phyloP scores from a whole-genome alignment of 2,329 filamentous ascomycete species.

The Verruconis gallopava region DNA sequence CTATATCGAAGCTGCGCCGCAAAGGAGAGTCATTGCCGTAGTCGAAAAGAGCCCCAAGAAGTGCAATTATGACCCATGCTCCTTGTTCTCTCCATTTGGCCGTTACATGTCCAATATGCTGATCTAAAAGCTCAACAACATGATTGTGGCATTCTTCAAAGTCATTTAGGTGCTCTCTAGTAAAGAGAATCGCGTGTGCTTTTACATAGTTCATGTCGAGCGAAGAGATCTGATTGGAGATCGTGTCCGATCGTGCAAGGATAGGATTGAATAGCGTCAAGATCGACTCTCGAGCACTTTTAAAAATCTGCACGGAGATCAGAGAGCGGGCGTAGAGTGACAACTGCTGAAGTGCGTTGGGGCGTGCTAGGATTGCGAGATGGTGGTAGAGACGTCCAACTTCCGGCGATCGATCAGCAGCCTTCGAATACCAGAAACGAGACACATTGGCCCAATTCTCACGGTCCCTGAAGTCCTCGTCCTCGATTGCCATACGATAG shows the following conservation, averaged over 20 bases:
- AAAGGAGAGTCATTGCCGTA: slow-evolving; percentile 42
- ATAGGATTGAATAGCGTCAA: slow-evolving; percentile 51
- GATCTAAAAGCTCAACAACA: slow-evolving; percentile 43
- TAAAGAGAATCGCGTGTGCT: slow-evolving; percentile 52
- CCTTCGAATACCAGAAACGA: slow-evolving; percentile 72
- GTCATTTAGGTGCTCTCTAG: slow-evolving; percentile 32
- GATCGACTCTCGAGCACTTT: slow-evolving; percentile 55
- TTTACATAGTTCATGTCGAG: slow-evolving; percentile 51
- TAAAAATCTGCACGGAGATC: slow-evolving; percentile 54
- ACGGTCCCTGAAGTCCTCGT: slow-evolving; percentile 59
- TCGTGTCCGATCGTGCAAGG: slow-evolving; percentile 25
- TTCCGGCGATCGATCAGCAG: slow-evolving; percentile 61
- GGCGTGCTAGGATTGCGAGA: slow-evolving; percentile 63
- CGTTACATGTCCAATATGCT: slow-evolving; percentile 40
- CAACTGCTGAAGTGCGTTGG: slow-evolving; percentile 42
- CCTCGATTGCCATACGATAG: slow-evolving; percentile 86
- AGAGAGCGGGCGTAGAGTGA: slow-evolving; percentile 61
- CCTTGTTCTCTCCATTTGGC: slow-evolving; percentile 44
- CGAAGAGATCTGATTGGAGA: slow-evolving; percentile 23
- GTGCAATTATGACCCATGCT: slow-evolving; percentile 45
- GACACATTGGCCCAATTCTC: slow-evolving; percentile 75
- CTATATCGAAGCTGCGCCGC: slow-evolving; percentile 25
- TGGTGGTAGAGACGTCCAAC: slow-evolving; percentile 80
- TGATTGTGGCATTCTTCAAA: slow-evolving; percentile 33
- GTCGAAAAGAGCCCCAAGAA: slow-evolving; percentile 39